Conservation (phyloP, 2,329 filamentous ascomycete species). For the Leptodontidium sp. region DNA sequence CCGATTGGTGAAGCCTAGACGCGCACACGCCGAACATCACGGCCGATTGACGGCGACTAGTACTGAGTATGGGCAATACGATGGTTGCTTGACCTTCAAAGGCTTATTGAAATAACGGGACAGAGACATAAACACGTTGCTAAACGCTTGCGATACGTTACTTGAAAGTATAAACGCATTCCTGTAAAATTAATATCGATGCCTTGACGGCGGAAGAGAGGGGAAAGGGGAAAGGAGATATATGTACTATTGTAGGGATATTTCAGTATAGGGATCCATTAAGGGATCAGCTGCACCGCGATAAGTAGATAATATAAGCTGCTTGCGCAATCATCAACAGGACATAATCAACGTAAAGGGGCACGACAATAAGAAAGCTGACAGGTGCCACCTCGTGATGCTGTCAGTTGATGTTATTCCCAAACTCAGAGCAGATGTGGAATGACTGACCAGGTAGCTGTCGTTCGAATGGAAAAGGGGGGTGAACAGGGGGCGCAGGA, state of each 20-base stretch:
- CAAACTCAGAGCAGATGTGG: slow-evolving; percentile 1
- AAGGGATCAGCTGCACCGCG: slow-evolving; percentile 6
- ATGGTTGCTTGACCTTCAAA: not conserved
- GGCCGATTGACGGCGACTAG: not conserved
- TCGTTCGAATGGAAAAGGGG: not conserved
- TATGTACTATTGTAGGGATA: not conserved
- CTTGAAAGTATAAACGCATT: slow-evolving; percentile 11
- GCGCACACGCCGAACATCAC: not conserved
- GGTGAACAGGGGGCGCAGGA: not conserved
- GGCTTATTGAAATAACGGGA: not conserved
- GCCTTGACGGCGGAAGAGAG: no score
- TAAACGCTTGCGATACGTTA: not conserved
- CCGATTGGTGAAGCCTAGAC: not conserved
- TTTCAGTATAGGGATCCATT: not conserved
- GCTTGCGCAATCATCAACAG: not conserved
- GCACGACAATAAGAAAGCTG: not conserved
- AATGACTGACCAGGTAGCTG: not conserved
- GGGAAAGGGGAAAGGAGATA: not conserved
- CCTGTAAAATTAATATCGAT: not conserved
- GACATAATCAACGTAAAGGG: not conserved
- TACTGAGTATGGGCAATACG: not conserved
- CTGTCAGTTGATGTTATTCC: slow-evolving; percentile 10
- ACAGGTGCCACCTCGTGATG: not conserved
- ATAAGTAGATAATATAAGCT: not conserved
- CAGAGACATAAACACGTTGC: not conserved